Evolutionary conservation across 2,329 filamentous ascomycete genomes (phyloP).

Genomic region (Elsinoe perseae): DNA sequence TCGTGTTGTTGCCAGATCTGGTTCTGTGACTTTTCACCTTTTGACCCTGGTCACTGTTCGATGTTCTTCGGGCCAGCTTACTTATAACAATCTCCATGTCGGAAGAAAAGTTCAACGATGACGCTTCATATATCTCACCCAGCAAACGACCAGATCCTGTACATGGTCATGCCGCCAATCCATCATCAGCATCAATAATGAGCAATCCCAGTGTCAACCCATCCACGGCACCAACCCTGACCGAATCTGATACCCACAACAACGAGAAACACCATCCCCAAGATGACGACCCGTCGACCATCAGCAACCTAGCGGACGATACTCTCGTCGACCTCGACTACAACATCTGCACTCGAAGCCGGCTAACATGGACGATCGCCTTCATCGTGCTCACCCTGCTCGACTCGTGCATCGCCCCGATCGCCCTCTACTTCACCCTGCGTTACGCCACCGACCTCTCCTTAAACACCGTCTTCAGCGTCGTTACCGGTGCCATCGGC

Average conservation of each 20-base stretch:
- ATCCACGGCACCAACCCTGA: too few relatives aligned
- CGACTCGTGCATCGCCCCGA: conserved; percentile 52
- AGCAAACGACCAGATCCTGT: not conserved
- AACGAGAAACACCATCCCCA: too few relatives aligned
- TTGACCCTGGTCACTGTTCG: not conserved
- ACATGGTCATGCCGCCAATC: too few relatives aligned
- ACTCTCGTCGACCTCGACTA: conserved; percentile 46
- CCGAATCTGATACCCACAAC: too few relatives aligned
- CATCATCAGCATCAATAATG: conserved; percentile 12
- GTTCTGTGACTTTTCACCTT: not conserved
- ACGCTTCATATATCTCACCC: conserved; percentile 9
- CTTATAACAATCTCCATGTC: not conserved
- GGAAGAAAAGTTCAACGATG: too few relatives aligned
- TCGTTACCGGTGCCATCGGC: conserved; percentile 47
- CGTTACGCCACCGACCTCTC: conserved; percentile 50
- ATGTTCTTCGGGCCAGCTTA: not conserved
- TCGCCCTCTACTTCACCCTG: conserved; percentile 53
- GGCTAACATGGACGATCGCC: conserved; percentile 41
- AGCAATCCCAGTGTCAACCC: too few relatives aligned
- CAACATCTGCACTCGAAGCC: conserved; percentile 46
- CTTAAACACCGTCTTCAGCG: conserved; percentile 46
- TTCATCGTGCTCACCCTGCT: conserved; percentile 55
- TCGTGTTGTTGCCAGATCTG: not conserved
- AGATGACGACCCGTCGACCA: not conserved
- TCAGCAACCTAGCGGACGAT: not conserved